These are phyloP conservation scores for Exophiala aquamarina DNA, from an alignment of 2,329 filamentous ascomycete genomes.

Conservation along the genomic window DNA sequence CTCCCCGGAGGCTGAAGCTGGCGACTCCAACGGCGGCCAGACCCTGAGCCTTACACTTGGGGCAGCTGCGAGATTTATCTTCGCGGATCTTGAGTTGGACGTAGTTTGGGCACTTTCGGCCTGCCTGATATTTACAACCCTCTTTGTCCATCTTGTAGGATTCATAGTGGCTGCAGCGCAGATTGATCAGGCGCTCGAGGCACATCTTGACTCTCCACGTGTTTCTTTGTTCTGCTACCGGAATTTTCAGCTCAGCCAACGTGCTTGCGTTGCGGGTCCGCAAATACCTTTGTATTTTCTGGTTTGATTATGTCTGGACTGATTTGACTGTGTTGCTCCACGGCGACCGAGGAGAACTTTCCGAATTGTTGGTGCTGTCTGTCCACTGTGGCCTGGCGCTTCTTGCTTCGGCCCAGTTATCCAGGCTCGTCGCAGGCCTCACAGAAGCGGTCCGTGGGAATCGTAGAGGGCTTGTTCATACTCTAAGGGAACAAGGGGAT, in stretches of 20 bases:
- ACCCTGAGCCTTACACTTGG: slow-evolving; percentile 25
- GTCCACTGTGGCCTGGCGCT: slow-evolving; percentile 9
- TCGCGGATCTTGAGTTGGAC: slow-evolving; percentile 26
- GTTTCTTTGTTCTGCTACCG: slow-evolving; percentile 1
- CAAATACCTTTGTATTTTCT: slow-evolving; percentile 5
- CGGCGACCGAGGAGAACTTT: too few relatives aligned
- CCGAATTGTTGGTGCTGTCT: neutral
- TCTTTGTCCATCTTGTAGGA: slow-evolving; percentile 28
- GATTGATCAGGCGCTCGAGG: slow-evolving; percentile 26
- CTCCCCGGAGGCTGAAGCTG: slow-evolving; percentile 24
- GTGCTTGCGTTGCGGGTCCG: too few relatives aligned
- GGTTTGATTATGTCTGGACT: slow-evolving; percentile 1
- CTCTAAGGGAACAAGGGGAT: slow-evolving; percentile 20
- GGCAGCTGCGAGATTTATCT: slow-evolving; percentile 28
- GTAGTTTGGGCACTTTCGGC: slow-evolving; percentile 25
- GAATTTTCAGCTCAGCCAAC: neutral
- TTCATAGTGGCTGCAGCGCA: slow-evolving; percentile 28
- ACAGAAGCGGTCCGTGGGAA: slow-evolving; percentile 29
- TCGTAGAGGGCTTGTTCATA: slow-evolving; percentile 31
- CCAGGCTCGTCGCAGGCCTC: slow-evolving; percentile 31
- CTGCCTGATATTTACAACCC: slow-evolving; percentile 23
- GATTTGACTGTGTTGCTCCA: too few relatives aligned
- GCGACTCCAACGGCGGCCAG: slow-evolving; percentile 26
- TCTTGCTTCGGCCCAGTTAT: slow-evolving; percentile 25
- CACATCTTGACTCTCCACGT: slow-evolving; percentile 27